These are phyloP conservation scores for Colletotrichum tamarilloi DNA, from an alignment of 2,329 filamentous ascomycete species.

Conservation along the genomic window DNA sequence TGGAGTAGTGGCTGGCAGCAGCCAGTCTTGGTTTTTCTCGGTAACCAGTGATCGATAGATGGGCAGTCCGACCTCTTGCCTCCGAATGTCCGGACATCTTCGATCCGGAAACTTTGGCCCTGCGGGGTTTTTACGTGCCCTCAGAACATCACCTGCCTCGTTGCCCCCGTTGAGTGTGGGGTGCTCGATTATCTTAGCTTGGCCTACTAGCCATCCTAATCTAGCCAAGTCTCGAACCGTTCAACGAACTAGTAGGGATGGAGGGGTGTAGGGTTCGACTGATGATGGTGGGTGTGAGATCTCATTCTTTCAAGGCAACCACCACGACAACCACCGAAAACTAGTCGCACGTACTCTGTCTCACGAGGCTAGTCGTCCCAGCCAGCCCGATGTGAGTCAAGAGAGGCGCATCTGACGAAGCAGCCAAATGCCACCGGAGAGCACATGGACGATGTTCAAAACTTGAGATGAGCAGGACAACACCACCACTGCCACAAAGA, in stretches of 20 bases:
- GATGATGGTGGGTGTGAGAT: conserved; percentile 20
- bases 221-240: conserved; percentile 32
- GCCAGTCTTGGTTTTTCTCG: not conserved
- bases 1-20: not conserved
- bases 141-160: conserved; percentile 21
- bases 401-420: conserved; percentile 11
- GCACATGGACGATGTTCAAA: conserved; percentile 23
- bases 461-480: conserved; percentile 3
- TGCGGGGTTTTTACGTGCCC: conserved; percentile 22
- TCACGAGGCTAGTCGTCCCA: conserved; percentile 1
- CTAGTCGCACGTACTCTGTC: conserved; percentile 4
- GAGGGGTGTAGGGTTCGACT: conserved; percentile 6
- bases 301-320: not conserved
- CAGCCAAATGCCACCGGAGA: not conserved
- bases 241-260: conserved; percentile 31
- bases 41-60: not conserved
- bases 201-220: conserved; percentile 22
- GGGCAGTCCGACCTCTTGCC: not conserved
- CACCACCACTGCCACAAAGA: conserved; percentile 3
- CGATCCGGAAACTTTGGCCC: not conserved
- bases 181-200: conserved; percentile 19
- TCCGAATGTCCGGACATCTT: not conserved
- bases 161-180: conserved; percentile 19
- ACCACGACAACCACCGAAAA: not conserved
- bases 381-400: conserved; percentile 18